Conservation (phyloP, 208 protist species). For the Trypanosomatidae sp. region DNA sequence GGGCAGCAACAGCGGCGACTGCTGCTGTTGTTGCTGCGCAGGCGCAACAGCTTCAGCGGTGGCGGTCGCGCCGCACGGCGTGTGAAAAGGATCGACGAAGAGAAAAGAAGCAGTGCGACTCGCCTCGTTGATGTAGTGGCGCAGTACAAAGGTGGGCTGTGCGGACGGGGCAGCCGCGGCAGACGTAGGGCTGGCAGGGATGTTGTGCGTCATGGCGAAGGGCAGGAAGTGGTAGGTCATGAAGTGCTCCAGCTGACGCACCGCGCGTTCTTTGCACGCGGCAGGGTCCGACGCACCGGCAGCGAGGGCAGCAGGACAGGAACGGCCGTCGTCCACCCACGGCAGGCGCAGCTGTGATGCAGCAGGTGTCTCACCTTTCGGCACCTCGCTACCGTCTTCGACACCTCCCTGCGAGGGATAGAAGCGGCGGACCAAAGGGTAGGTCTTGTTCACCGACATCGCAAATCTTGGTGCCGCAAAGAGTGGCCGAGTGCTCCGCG, state of each 20-base stretch:
- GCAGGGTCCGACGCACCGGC: background rate
- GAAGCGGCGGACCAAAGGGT: conserved; percentile 30
- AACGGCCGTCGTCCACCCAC: too few relatives aligned
- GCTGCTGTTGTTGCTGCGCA: too few relatives aligned
- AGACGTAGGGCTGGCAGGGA: too few relatives aligned
- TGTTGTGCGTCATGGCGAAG: conserved; percentile 66
- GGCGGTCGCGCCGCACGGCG: background rate
- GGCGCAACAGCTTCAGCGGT: background rate
- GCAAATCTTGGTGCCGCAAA: conserved; percentile 22
- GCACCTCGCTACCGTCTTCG: too few relatives aligned
- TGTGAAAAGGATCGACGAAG: conserved; percentile 35
- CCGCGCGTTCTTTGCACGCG: conserved; percentile 1
- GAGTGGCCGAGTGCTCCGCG: conserved; percentile 11
- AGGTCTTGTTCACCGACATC: conserved; percentile 28
- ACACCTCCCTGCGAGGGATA: background rate
- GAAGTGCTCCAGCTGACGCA: conserved; percentile 46
- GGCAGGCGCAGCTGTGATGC: too few relatives aligned
- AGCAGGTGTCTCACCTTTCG: too few relatives aligned
- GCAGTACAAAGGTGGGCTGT: conserved; percentile 44
- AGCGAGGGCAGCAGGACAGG: too few relatives aligned
- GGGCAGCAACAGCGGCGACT: too few relatives aligned
- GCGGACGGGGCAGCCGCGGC: too few relatives aligned
- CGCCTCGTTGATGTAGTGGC: conserved; percentile 79
- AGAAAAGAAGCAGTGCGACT: conserved; percentile 71
- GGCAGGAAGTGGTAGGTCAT: conserved; percentile 71